These are phyloP conservation scores for Nakaseomyces bracarensis DNA, from an alignment of 1,139 yeast species.

Conservation along the genomic window DNA sequence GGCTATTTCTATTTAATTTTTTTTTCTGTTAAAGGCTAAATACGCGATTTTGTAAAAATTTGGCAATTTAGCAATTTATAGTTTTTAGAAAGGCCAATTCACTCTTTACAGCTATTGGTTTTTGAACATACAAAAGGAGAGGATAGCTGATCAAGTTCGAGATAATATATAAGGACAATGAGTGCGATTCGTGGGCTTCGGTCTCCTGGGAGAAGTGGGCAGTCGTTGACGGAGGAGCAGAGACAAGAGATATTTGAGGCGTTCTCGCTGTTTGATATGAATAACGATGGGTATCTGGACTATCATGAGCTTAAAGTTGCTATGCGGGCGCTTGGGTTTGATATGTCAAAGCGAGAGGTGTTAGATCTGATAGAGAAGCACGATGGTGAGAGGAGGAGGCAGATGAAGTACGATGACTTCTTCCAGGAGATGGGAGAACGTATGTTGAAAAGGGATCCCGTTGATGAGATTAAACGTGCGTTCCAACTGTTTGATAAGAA, in stretches of 20 bases:
- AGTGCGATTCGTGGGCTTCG: conserved; percentile 1
- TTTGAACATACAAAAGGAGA: too few species aligned
- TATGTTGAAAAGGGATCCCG: conserved; percentile 78
- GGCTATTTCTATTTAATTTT: too few species aligned
- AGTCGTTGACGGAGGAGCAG: conserved; percentile 71
- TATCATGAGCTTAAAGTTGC: conserved; percentile 92
- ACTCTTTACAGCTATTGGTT: too few species aligned
- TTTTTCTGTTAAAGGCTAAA: too few species aligned
- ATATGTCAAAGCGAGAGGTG: conserved; percentile 70
- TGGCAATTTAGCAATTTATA: too few species aligned
- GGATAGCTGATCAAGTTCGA: too few species aligned
- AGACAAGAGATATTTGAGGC: conserved; percentile 92
- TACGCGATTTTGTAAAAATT: too few species aligned
- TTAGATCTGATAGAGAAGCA: conserved; percentile 72
- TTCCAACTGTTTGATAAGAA: conserved; percentile 87
- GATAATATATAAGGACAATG: too few species aligned
- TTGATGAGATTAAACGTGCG: conserved; percentile 87
- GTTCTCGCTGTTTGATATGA: conserved; percentile 84
- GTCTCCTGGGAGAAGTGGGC: conserved; percentile 26
- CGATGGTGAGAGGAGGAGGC: conserved; percentile 66
- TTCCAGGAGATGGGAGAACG: conserved; percentile 56
- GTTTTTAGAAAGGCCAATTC: too few species aligned
- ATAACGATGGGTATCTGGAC: conserved; percentile 81
- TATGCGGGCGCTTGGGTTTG: conserved; percentile 89
- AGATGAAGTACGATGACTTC: conserved; percentile 76